A percentile compares a stretch with the other conserved stretches of the same genome.
phyloP scores from a whole-genome alignment of 345 rosid genomes.

The Eutrema japonicum region DNA sequence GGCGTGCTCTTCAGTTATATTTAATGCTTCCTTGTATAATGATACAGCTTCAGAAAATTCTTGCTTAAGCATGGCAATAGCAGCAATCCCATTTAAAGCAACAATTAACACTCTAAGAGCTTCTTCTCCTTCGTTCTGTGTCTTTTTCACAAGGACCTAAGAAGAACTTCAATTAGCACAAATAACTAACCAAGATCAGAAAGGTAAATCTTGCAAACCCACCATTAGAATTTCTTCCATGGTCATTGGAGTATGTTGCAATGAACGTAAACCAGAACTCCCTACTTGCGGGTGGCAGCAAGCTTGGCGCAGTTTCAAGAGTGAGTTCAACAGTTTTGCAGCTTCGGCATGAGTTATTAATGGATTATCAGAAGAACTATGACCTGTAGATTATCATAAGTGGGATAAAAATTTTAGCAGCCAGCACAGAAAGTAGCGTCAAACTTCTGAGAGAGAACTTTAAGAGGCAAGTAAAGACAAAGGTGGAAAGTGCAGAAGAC shows the following conservation, averaged over 20 bases:
- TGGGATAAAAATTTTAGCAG: slow-evolving; percentile 6
- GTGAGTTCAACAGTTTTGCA: slow-evolving; percentile 82
- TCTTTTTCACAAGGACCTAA: slow-evolving; percentile 92
- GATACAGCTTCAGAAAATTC: slow-evolving; percentile 64
- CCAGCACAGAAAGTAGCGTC: slow-evolving; percentile 7
- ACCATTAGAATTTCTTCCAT: slow-evolving; percentile 95
- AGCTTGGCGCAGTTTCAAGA: slow-evolving; percentile 98
- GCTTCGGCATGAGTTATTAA: slow-evolving; percentile 82
- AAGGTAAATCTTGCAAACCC: slow-evolving; percentile 31
- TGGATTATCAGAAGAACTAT: slow-evolving; percentile 53
- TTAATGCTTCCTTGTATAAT: slow-evolving; percentile 80
- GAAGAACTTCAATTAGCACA: slow-evolving; percentile 34
- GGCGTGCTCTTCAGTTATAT: slow-evolving; percentile 62
- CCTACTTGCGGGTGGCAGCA: slow-evolving; percentile 99
- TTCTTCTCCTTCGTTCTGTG: slow-evolving; percentile 94
- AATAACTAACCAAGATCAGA: slow-evolving; percentile 25
- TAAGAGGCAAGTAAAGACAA: slow-evolving; percentile 21
- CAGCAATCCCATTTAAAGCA: slow-evolving; percentile 96
- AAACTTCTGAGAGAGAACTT: slow-evolving; percentile 3
- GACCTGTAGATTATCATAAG: slow-evolving; percentile 49
- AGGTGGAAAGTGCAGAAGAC: slow-evolving; percentile 40
- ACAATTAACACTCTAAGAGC: slow-evolving; percentile 79
- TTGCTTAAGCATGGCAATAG: slow-evolving; percentile 79
- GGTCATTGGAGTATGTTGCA: slow-evolving; percentile 94
- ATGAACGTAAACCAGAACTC: slow-evolving; percentile 86